Evolutionary conservation across 192 early-diverging fungal species (phyloP), one percentile per base, ranked within the genome.

Genomic region (Rhizophagus sp.): DNA sequence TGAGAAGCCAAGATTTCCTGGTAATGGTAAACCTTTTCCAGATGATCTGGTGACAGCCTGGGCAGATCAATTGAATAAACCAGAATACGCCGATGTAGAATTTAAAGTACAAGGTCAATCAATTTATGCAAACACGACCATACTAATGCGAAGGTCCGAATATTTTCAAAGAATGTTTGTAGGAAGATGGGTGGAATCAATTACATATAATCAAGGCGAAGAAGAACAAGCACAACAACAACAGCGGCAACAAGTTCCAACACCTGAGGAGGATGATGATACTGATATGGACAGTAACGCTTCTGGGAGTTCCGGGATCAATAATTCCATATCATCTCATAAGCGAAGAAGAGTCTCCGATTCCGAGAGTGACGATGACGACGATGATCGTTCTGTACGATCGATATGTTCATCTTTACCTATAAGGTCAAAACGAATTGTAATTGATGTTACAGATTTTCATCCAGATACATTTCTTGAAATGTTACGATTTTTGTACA

Each of bases 401-500:
- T 13, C 24, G 9, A 65, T 24, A 13, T 57, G 52, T 22, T 57
- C 52, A 57, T 57, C 52, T 0, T 22, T 57, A 57, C 17, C 52
- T 22, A 22, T 57, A 57, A 57, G 19, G 17, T 57, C 52, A 57
- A 57, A 57, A 57, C 52, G 52, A 57, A 57, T 57, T n/a, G 25
- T 65, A 19, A 76, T 76, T 62, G 75, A 76, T 62, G 63, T 76
- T 3, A 34, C 62, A 33, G 75, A 76, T 76, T 76, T 65, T 62
- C 75, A 76, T 76, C 24, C 62, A 22, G 27, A 41, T 34, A 76
- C 75, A 34, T 76, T 76, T 64, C 62, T 76, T 27, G 75, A 76
- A 25, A 76, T 76, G 75, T 41, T 76, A 10, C 27, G 75, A 61
- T 76, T 76, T 57, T 30, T 76, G 19, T 76, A 76, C 36, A 76